Percentiles rank a stretch among this genome's conserved stretches.
Conservation (phyloP, 164 flowering plant species). For the Macadamia tetraphylla region DNA sequence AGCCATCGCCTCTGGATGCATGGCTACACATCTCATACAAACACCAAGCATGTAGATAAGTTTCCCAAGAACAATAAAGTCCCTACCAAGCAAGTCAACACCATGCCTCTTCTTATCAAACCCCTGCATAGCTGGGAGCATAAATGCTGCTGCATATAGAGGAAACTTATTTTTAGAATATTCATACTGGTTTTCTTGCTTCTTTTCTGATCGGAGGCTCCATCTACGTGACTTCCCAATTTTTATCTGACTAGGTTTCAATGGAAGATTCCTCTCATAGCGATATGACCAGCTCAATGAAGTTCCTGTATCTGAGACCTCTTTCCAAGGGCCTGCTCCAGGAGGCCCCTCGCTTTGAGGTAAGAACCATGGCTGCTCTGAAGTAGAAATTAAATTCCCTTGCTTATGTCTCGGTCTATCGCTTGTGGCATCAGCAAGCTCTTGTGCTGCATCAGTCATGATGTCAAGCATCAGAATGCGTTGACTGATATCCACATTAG, state of each 20-base stretch:
- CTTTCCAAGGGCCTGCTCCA: slow-evolving; percentile 84
- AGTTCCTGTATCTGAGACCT: slow-evolving; percentile 55
- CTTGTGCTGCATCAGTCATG: slow-evolving; percentile 90
- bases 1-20: slow-evolving; percentile 97
- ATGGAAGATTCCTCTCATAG: slow-evolving; percentile 83
- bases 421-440: slow-evolving; percentile 58
- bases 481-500: slow-evolving; percentile 86
- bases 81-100: slow-evolving; percentile 87
- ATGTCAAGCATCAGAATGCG: slow-evolving; percentile 87
- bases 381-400: slow-evolving; percentile 47
- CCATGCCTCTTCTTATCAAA: slow-evolving; percentile 96
- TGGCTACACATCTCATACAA: slow-evolving; percentile 81
- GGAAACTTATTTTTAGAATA: slow-evolving; percentile 76
- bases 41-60: slow-evolving; percentile 90
- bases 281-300: slow-evolving; percentile 60
- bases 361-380: slow-evolving; percentile 83
- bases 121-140: slow-evolving; percentile 97
- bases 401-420: slow-evolving; percentile 32
- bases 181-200: slow-evolving; percentile 37
- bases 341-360: slow-evolving; percentile 68
- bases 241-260: slow-evolving; percentile 44
- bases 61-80: slow-evolving; percentile 87
- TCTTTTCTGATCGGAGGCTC: slow-evolving; percentile 42
- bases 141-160: slow-evolving; percentile 88
- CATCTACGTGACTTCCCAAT: slow-evolving; percentile 82